phyloP scores from a whole-genome alignment of 176 grass and related monocot species.

The Metroxylon sagu region DNA sequence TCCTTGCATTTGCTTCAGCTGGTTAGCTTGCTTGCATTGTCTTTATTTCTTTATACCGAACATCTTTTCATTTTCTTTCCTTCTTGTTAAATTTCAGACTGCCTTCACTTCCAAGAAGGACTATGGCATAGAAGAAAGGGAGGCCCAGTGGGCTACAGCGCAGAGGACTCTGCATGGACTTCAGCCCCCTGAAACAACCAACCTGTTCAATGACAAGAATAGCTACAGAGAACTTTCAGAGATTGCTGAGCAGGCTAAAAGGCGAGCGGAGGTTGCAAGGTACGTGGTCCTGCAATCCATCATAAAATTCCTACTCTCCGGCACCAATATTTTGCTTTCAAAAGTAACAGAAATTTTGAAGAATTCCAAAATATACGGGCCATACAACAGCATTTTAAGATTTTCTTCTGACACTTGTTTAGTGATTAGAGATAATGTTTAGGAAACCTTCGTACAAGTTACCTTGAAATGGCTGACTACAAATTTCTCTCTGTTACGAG shows the following conservation, averaged over 20 bases:
- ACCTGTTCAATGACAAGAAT: conserved; percentile 11
- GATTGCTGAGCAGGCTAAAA: conserved; percentile 13
- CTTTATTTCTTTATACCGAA: background rate
- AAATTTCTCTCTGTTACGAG: background rate
- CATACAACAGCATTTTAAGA: too few species aligned
- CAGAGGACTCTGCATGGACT: conserved; percentile 22
- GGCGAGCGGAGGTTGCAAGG: conserved; percentile 17
- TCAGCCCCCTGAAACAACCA: conserved; percentile 7
- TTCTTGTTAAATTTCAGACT: conserved; percentile 2
- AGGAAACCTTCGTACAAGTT: too few species aligned
- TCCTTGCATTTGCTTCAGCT: too few species aligned
- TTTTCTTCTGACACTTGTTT: too few species aligned
- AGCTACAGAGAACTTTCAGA: conserved; percentile 16
- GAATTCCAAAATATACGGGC: too few species aligned
- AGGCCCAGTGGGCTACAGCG: conserved; percentile 15
- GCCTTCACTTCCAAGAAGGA: conserved; percentile 19
- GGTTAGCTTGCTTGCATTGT: background rate
- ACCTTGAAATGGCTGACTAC: too few species aligned
- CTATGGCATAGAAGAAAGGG: conserved; percentile 20
- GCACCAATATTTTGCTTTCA: too few species aligned
- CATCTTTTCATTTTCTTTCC: background rate
- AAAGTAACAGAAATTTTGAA: too few species aligned
- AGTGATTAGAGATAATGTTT: too few species aligned
- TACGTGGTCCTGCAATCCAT: background rate
- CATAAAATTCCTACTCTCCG: background rate